Evolutionary conservation across 257 asterid genomes (phyloP), one percentile per base, ranked within the genome.

Genomic region (Dorcoceras hygrometricum): DNA sequence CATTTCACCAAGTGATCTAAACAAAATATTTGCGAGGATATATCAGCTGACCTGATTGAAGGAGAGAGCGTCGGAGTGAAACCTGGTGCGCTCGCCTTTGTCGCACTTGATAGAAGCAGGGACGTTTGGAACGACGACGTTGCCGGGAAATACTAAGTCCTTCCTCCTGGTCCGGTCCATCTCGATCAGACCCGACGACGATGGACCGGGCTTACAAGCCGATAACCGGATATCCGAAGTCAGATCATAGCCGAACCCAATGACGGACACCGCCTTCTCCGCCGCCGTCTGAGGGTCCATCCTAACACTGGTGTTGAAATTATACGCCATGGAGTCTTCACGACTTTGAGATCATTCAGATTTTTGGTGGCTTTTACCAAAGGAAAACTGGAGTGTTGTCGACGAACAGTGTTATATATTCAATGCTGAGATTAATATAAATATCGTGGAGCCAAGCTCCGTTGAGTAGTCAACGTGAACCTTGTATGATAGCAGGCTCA

Each of bases 81-180:
- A 93, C 82, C 99, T 78, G 39, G 87, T 93, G 57, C 97, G 84
- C 83, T 93, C 99, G 60, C 99, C 99, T 81, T 93, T 93, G 69
- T 86, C 99, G 67, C 99, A 93, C 89, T 88, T 93, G 73, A 93
- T 86, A 6, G 97, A 78, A 39, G 83, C 66, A 1, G 90, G 76
- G 0, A 88, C 97, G 46, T 73, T 66, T 0, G 83, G 67, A 23
- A 93, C 89, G 73, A 83, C 86, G 58, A 83, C 90, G 61, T 88
- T 93, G 0, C 97, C 97, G 0, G 99, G 97, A 24, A 93, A 82
- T 48, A 75, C 62, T 71, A 93, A 57, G 62, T 88, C 92, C 83
- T 85, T 81, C 6, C 74, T 86, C 1, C 77, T 61, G 65, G 73
- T 59, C 73, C 79, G 77, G 76, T 90, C 86, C 71, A 93, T 59